Evolutionary conservation across 148 eudicot species (phyloP).

Genomic region (Rhododendron ferrugineum): DNA sequence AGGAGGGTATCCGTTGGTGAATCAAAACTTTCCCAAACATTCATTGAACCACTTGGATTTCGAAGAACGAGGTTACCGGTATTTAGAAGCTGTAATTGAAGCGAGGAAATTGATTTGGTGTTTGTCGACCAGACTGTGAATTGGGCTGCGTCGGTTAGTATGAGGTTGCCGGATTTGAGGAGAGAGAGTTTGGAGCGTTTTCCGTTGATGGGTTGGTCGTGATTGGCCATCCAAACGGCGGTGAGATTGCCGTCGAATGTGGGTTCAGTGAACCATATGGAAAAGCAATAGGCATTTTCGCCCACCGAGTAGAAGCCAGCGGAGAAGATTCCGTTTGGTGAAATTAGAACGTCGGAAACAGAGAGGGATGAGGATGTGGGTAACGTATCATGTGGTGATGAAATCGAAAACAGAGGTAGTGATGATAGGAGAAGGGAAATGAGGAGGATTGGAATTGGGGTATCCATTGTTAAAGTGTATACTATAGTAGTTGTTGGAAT

Average conservation of each 20-base stretch:
- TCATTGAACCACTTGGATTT: too few relatives aligned
- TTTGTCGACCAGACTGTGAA: slow-evolving; percentile 18
- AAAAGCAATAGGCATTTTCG: slow-evolving; percentile 28
- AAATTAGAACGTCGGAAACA: slow-evolving; percentile 22
- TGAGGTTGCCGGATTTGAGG: slow-evolving; percentile 26
- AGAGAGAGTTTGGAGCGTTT: slow-evolving; percentile 28
- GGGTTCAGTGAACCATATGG: slow-evolving; percentile 23
- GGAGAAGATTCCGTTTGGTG: slow-evolving; percentile 21
- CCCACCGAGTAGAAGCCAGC: slow-evolving; percentile 35
- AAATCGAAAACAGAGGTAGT: background rate
- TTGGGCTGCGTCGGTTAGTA: slow-evolving; percentile 13
- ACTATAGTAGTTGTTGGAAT: background rate
- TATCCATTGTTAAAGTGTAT: background rate
- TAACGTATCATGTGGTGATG: background rate
- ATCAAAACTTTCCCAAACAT: slow-evolving; percentile 47
- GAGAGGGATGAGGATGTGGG: slow-evolving; percentile 21
- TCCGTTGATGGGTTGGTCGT: slow-evolving; percentile 42
- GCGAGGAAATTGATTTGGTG: background rate
- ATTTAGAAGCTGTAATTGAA: slow-evolving; percentile 10
- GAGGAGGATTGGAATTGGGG: background rate
- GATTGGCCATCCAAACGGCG: slow-evolving; percentile 44
- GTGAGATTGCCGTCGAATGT: slow-evolving; percentile 1
- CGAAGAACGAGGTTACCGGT: slow-evolving; percentile 27
- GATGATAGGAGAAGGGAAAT: background rate
- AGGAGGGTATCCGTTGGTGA: slow-evolving; percentile 44